Evolutionary conservation across 495 filamentous ascomycete species (phyloP).

Genomic region (Trichoderma erinaceum): DNA sequence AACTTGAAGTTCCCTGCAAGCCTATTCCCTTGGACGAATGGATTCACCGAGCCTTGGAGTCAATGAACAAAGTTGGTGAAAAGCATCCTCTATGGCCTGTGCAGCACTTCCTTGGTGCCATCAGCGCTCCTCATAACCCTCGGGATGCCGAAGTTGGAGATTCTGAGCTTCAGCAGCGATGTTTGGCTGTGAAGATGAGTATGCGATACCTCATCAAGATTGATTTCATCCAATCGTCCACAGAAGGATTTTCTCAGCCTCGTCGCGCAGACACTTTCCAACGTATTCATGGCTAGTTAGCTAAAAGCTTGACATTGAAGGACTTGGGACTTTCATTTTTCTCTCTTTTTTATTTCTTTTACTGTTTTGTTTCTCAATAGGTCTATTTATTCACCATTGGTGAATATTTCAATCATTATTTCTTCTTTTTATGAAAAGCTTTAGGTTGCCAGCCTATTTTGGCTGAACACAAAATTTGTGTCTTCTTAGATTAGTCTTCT

Average conservation of each 20-base stretch:
- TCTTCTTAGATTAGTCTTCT: neutral
- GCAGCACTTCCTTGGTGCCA: slow-evolving; percentile 13
- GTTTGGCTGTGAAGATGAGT: neutral
- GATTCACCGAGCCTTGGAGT: slow-evolving; percentile 9
- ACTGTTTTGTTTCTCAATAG: neutral
- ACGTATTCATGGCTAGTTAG: neutral
- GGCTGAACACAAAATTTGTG: neutral
- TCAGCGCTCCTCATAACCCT: neutral
- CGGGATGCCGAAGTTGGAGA: neutral
- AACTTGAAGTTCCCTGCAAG: slow-evolving; percentile 9
- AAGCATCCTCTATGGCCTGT: slow-evolving; percentile 14
- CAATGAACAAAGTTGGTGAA: slow-evolving; percentile 8
- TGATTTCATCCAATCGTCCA: neutral
- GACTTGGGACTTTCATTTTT: neutral
- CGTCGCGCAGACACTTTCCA: slow-evolving; percentile 3
- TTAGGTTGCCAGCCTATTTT: neutral
- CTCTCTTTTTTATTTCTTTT: neutral
- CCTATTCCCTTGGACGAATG: slow-evolving; percentile 1
- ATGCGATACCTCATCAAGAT: slow-evolving; percentile 5
- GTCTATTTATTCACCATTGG: neutral
- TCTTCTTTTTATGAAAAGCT: neutral
- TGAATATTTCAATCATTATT: neutral
- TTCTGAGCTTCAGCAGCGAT: neutral
- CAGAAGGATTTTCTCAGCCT: slow-evolving; percentile 2
- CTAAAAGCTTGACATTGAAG: neutral